phyloP scores from a whole-genome alignment of 495 filamentous ascomycete species.

The Penicillium canariense region DNA sequence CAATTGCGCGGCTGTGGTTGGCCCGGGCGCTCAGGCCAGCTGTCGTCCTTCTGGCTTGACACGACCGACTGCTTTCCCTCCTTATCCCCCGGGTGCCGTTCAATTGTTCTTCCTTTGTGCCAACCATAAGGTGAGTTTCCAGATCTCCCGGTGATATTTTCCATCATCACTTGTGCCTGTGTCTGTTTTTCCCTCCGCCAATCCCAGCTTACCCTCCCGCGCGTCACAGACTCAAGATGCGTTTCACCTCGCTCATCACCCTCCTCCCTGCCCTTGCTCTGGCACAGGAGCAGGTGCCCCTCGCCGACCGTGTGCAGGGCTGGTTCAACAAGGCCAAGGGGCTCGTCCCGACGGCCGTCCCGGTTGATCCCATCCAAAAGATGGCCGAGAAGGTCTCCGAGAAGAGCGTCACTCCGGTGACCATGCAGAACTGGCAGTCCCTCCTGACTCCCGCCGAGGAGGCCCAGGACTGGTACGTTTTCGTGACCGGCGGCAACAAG shows the following conservation, averaged over 20 bases:
- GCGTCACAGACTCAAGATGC: constrained; percentile 56
- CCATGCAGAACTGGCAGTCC: constrained; percentile 68
- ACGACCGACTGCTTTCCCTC: constrained; percentile 2
- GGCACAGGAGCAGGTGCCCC: constrained; percentile 71
- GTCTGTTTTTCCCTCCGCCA: constrained; percentile 5
- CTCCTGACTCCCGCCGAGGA: constrained; percentile 61
- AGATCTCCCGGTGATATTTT: not conserved
- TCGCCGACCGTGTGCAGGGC: constrained; percentile 64
- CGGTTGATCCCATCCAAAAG: constrained; percentile 49
- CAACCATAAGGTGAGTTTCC: constrained; percentile 9
- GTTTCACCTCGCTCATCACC: constrained; percentile 59
- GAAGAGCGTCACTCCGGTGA: constrained; percentile 59
- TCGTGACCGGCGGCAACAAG: constrained; percentile 81
- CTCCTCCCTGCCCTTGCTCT: constrained; percentile 69
- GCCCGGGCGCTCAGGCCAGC: constrained; percentile 28
- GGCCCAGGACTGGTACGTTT: constrained; percentile 77
- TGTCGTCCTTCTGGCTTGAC: constrained; percentile 14
- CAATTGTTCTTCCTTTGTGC: constrained; percentile 4
- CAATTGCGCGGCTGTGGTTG: constrained; percentile 22
- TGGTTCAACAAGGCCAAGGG: constrained; percentile 61
- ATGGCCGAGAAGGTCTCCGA: constrained; percentile 52
- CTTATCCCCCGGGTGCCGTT: constrained; percentile 20
- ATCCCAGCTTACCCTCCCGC: constrained; percentile 15
- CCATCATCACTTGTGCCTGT: not conserved
- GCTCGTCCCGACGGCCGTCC: constrained; percentile 55